Evolutionary conservation across 305 asterid genomes (phyloP), one percentile per base, ranked within the genome.

Genomic region (Salvia sclarea): DNA sequence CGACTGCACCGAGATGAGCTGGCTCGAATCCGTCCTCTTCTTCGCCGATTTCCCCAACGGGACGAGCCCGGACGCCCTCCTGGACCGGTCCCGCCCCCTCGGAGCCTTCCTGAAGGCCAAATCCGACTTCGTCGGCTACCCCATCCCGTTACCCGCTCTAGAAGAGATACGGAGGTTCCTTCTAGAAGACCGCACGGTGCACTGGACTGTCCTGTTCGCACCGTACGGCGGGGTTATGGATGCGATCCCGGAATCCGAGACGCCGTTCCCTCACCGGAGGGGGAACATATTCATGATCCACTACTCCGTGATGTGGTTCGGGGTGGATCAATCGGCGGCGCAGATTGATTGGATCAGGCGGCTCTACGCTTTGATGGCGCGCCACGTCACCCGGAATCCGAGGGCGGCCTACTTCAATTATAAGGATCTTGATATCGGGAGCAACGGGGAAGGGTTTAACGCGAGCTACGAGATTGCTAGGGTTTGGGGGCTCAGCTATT

Each of bases 1-100:
- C 17, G 77, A 72, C 30, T 72, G 74, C 17, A 40, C 9, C 0
- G 81, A 77, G 38, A 57, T 69, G 81, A 73, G 66, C 8, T 77
- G 81, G 81, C 58, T 77, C 37, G 44, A 77, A 3, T 68, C 81
- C 9, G 24, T 1, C 3, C 30, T 25, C 30, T 25, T 25, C 30
- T 25, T 25, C 30, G 2, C 30, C 3, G 30, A 4, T 2, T 4
- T 25, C 30, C 2, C 3, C 30, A 4, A 25, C 4, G 9, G 7
- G 8, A 4, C 38, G n/a, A n/a, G n/a, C 38, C 38, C 7, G 1
- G 38, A 33, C 1, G 7, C 8, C 7, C 8, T 33, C 1, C 7
- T 33, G 1, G 38, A 33, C 8, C 7, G 54, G 12, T 16, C 24
- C 54, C 25, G 4, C 54, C 10, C 10, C 22, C 16, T 16, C 12